phyloP scores from a whole-genome alignment of 192 early-diverging fungal species.

The Backusella morwellensis region DNA sequence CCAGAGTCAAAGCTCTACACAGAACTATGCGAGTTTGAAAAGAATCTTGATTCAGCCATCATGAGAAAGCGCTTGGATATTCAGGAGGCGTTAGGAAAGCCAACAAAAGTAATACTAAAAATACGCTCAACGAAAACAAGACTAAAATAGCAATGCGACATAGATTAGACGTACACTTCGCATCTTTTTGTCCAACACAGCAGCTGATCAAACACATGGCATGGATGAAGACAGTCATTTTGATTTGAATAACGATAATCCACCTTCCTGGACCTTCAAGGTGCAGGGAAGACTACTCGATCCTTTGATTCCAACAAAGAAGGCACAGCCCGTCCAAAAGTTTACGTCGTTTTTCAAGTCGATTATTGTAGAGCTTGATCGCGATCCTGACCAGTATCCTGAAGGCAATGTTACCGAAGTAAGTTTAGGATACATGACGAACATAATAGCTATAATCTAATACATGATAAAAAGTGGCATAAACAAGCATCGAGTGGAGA shows the following conservation, averaged over 20 bases:
- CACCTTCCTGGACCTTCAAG: conserved; percentile 89
- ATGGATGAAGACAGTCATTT: conserved; percentile 41
- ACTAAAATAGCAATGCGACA: neutral
- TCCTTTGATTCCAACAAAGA: conserved; percentile 52
- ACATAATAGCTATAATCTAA: neutral
- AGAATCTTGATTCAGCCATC: conserved; percentile 84
- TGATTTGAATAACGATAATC: conserved; percentile 45
- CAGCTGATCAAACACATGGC: conserved; percentile 68
- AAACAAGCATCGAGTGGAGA: conserved; percentile 50
- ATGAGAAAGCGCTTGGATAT: conserved; percentile 89
- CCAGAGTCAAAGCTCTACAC: conserved; percentile 90
- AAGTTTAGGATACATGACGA: neutral
- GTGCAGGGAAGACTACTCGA: conserved; percentile 91
- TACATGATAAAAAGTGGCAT: conserved; percentile 40
- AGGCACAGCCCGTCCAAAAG: conserved; percentile 63
- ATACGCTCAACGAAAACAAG: too few relatives aligned
- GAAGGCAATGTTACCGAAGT: conserved; percentile 73
- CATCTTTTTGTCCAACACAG: conserved; percentile 88
- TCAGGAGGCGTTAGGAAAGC: conserved; percentile 79
- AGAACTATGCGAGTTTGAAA: conserved; percentile 86
- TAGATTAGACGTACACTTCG: conserved; percentile 78
- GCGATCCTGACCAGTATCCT: conserved; percentile 72
- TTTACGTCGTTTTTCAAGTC: conserved; percentile 86
- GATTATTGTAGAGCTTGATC: conserved; percentile 82
- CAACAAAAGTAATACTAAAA: conserved; percentile 53